Base-by-base conservation (phyloP, 129 eudicot species). In the Lactuca saligna region DNA sequence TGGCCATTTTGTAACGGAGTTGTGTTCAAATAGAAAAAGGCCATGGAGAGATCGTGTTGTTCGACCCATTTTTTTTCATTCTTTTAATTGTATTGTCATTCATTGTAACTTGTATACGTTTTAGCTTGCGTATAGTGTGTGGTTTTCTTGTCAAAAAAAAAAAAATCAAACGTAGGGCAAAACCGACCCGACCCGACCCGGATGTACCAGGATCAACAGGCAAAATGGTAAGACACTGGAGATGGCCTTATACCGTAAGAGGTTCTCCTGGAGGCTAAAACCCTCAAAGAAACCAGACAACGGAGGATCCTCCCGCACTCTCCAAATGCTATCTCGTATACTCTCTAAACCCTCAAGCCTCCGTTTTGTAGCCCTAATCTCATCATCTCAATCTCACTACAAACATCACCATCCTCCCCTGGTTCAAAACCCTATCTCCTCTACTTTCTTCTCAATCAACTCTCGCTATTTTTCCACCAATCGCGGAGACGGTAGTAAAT, bases 301-400 rank as follows among this genome's bases (percentile, higher is more conserved):
- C 58, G 57, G 31, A 46, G 51, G 51, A 46, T 46, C 51, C 51
- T 9, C 49, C 49, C 49, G 3, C 49, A 42, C 49, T 42, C 49
- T 61, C 65, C 55, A 55, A 39, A 88, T 89, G 96, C 93, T 89
- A 44, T 73, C 90, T 54, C 93, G 96, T 61, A 55, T 89, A 75
- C 78, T 89, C 57, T 65, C 86, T 64, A 86, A 69, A 54, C 74
- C 85, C 75, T 79, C 86, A 14, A 77, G 79, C 33, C 66, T 83
- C 69, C 82, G 90, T 67, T 12, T 76, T 34, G 17, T 84, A 69
- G 58, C 88, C 79, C 77, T 80, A 66, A 69, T 76, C 29, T 73
- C 84, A 42, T 76, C 94, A 9, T 76, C 91, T 46, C 75, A 76
- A 72, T 46, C 83, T 39, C 87, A 63, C 50, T 10, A 78, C 49